phyloP scores from a whole-genome alignment of 768 basidiomycete genomes.

The Dioszegia crocea region DNA sequence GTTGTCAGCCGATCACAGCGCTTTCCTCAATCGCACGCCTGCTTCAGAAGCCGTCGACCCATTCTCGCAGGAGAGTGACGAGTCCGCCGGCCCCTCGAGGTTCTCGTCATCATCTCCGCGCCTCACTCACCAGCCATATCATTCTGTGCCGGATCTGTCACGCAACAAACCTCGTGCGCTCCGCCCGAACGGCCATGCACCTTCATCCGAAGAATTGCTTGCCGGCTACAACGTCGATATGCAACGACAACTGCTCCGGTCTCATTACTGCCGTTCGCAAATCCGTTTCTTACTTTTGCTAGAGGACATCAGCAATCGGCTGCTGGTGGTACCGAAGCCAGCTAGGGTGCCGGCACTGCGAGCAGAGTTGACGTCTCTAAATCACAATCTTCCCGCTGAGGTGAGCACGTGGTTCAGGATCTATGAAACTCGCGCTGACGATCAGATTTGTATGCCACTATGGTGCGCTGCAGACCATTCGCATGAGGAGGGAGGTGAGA shows the following conservation, averaged over 20 bases:
- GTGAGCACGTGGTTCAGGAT: constrained; percentile 54
- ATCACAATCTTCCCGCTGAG: constrained; percentile 94
- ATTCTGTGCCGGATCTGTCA: constrained; percentile 43
- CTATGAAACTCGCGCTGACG: neutral
- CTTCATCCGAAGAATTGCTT: constrained; percentile 55
- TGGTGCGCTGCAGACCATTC: constrained; percentile 52
- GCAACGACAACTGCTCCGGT: constrained; percentile 69
- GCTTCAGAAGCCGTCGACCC: constrained; percentile 32
- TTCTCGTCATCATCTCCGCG: constrained; percentile 2
- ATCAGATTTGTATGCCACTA: constrained; percentile 51
- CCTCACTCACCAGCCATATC: constrained; percentile 32
- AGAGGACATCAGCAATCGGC: constrained; percentile 85
- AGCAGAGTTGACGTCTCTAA: constrained; percentile 89
- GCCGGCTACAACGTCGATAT: constrained; percentile 64
- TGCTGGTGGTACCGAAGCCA: constrained; percentile 85
- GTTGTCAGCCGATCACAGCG: neutral
- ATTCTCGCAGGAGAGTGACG: constrained; percentile 21
- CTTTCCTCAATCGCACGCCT: constrained; percentile 2
- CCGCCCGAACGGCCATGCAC: constrained; percentile 27
- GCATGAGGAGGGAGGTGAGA: constrained; percentile 50
- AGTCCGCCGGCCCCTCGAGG: constrained; percentile 3
- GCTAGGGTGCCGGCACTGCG: constrained; percentile 93
- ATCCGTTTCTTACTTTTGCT: constrained; percentile 80
- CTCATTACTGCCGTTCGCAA: constrained; percentile 89
- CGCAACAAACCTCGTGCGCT: constrained; percentile 1